These are phyloP conservation scores for Stylonectria norvegica DNA, from an alignment of 2,329 filamentous ascomycete genomes.

Conservation along the genomic window DNA sequence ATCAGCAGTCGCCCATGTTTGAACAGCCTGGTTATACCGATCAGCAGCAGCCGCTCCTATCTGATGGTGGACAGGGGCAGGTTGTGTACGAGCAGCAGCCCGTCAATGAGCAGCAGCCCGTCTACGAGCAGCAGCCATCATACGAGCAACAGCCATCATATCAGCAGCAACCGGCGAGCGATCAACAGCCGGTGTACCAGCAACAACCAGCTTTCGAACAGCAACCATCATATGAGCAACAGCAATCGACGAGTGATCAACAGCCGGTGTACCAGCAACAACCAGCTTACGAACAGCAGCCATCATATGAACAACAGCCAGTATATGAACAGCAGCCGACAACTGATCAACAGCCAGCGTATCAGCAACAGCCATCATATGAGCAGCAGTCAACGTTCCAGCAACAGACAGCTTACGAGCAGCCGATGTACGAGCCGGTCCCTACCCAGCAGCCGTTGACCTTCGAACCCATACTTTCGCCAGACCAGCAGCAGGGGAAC, in stretches of 20 bases:
- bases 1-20: not conserved
- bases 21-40: not conserved
- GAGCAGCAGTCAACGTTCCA: not conserved
- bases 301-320: not conserved
- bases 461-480: not conserved
- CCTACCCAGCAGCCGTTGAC: not conserved
- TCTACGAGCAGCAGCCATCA: not conserved
- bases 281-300: constrained; percentile 10
- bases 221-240: constrained; percentile 6
- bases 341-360: constrained; percentile 3
- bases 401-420: constrained; percentile 1
- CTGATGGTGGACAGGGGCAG: constrained; percentile 7
- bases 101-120: not conserved
- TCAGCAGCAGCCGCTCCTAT: not conserved
- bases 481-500: constrained; percentile 8
- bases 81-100: not conserved
- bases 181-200: not conserved
- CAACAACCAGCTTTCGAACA: constrained; percentile 2
- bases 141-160: not conserved
- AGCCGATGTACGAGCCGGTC: not conserved
- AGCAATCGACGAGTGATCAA: not conserved
- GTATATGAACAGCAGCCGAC: constrained; percentile 1
- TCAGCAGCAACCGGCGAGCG: not conserved
- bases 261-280: constrained; percentile 7
- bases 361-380: constrained; percentile 1